Percentiles rank a stretch among this genome's conserved stretches.
phyloP scores from a whole-genome alignment of 441 rosid species.

The Gossypium davidsonii region DNA sequence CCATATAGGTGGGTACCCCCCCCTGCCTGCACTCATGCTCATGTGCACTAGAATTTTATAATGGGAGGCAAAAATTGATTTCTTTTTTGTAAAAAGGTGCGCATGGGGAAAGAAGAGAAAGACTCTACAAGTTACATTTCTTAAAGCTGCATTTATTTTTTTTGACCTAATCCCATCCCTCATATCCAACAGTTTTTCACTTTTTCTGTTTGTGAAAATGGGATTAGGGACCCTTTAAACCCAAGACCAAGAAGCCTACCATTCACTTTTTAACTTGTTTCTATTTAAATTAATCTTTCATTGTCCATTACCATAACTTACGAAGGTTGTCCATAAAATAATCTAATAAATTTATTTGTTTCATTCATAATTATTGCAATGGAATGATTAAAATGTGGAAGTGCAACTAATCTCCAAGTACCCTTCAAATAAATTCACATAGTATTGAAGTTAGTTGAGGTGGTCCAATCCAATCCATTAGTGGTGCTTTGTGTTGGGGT shows the following conservation, averaged over 20 bases:
- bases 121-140: conserved; percentile 11
- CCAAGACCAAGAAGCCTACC: not conserved
- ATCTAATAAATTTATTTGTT: conserved; percentile 6
- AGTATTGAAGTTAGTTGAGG: conserved; percentile 25
- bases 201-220: conserved; percentile 1
- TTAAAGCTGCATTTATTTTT: conserved; percentile 26
- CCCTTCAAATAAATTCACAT: not conserved
- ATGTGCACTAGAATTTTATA: conserved; percentile 27
- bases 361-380: conserved; percentile 17
- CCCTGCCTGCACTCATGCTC: conserved; percentile 8
- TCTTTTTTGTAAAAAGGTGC: conserved; percentile 28
- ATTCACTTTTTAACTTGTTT: not conserved
- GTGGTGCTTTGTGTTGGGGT: not conserved
- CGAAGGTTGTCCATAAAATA: not conserved
- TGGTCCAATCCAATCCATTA: conserved; percentile 9
- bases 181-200: not conserved
- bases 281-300: not conserved
- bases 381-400: conserved; percentile 22
- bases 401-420: conserved; percentile 11
- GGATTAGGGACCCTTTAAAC: not conserved
- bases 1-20: not conserved
- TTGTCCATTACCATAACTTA: not conserved
- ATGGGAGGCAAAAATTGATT: not conserved
- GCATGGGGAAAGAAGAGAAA: conserved; percentile 29
- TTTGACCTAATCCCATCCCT: conserved; percentile 28